Base-by-base conservation (phyloP, 768 basidiomycete species). In the Ramaria sp. region DNA sequence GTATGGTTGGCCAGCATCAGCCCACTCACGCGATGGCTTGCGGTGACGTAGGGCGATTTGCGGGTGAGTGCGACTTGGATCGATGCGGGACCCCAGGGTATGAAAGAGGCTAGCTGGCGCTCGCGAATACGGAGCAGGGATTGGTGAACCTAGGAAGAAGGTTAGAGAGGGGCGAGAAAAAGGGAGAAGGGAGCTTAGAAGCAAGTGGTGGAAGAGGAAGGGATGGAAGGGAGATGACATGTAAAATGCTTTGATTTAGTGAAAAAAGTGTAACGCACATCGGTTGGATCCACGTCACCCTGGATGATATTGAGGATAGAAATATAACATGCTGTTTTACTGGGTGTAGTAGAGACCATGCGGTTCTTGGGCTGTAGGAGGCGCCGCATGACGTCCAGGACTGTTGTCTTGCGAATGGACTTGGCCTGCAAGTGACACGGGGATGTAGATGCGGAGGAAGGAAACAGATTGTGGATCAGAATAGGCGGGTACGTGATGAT, bases 1-100 rank as follows among this genome's bases (percentile, higher is more conserved):
- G 96, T 99, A 68, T 99, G 95, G 64, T 99, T 99, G 9, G 94
- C 96, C 50, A 99, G 80, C 96, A 99, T 98, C 51, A 98, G 77
- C 0, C 95, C 95, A 68, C 94, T 97, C 56, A 98, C 94, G 13
- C 94, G 86, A 69, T 98, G 93, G 64, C 86, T 88, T 41, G 88
- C 84, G 4, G 82, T 77, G 53, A 96, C 74, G 65, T 95, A 95
- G 6, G 92, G 93, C 17, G 91, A 93, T 63, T 81, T 84, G 58
- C 90, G 84, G 1, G 94, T 96, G 59, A 97, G 72, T 5, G 96
- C 95, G 7, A 99, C 94, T 71, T 99, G 96, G 64, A 96, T 95
- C 37, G 92, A 94, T 4, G 94, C 94, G 0, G 96, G 96, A 12
- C 96, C 96, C 95, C 96, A 99, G 7, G 96, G 96, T 60, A 99